A percentile compares a stretch with the other conserved stretches of the same genome.
phyloP scores from a whole-genome alignment of 2,329 filamentous ascomycete species.

The Magnaporthiopsis incrustans region DNA sequence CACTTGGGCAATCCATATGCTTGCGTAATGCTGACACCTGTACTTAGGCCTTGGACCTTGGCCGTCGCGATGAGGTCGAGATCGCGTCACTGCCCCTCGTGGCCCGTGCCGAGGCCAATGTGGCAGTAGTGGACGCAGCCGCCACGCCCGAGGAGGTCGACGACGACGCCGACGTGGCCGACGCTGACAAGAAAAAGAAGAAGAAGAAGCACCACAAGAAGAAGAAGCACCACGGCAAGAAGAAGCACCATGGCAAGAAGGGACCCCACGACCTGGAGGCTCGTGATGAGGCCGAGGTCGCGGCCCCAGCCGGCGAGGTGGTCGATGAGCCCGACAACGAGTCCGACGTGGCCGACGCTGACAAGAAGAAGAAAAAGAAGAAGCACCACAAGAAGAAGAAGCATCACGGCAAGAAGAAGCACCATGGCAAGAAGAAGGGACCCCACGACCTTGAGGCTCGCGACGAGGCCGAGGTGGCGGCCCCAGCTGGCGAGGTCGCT shows the following conservation, averaged over 20 bases:
- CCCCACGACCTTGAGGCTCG: not conserved
- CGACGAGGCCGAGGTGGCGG: constrained; percentile 2
- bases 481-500: not conserved
- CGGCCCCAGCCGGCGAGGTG: not conserved
- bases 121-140: not conserved
- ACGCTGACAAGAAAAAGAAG: constrained; percentile 1
- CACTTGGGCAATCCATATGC: not conserved
- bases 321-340: not conserved
- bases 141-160: not conserved
- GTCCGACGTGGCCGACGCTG: not conserved
- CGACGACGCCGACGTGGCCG: not conserved
- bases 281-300: not conserved
- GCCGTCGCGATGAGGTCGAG: not conserved
- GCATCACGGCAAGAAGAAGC: constrained; percentile 1
- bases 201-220: not conserved
- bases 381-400: not conserved
- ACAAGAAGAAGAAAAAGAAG: constrained; percentile 1
- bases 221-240: constrained; percentile 1
- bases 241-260: not conserved
- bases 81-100: not conserved
- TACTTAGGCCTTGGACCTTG: not conserved
- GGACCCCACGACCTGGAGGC: not conserved
- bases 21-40: not conserved
- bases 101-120: constrained; percentile 1
- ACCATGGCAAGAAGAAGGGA: not conserved